Base-by-base conservation (phyloP, 306 rosid species). In the Medicago arabica region DNA sequence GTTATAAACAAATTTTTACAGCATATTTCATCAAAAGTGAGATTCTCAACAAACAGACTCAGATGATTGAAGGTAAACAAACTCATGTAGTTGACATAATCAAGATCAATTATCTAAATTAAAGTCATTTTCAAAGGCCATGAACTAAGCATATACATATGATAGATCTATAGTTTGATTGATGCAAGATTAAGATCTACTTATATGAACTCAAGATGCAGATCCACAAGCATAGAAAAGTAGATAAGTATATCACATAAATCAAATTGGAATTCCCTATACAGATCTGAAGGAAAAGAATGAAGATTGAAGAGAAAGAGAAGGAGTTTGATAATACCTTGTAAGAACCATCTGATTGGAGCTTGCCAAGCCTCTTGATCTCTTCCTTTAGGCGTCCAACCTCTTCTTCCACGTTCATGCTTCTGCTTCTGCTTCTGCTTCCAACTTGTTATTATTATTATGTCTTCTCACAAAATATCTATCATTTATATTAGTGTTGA, bases 381-480 rank as follows among this genome's bases (percentile, higher is more conserved):
- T 91, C 97, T 69, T 83, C 89, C 74, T 34, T 81, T 53, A 87
- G 88, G 70, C 91, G 87, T 86, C 77, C 92, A 47, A 91, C 88
- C 77, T 91, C 97, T 78, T 89, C 95, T 31, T 88, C 97, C 17
- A 91, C 97, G 69, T 91, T 89, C 95, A 91, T 91, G 75, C 51
- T 71, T 19, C 25, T 4, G 4, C 23, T 21, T 21, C 23, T 91
- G 75, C 50, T 71, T 18, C 25, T 71, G 50, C 47, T 36, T 71
- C 64, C 66, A 71, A 55, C 84, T 68, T 88, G 63, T 81, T 38
- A 65, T 69, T 58, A 13, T 81, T 36, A 60, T 57, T 53, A 8
- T 75, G 9, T 49, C 8, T 58, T 58, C 38, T 21, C 13, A 23
- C 31, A 23, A 43, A 78, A 41, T 58, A 63, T 63, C 55, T 43